Evolutionary conservation across 768 basidiomycete species (phyloP).

Genomic region (Imleria badia): DNA sequence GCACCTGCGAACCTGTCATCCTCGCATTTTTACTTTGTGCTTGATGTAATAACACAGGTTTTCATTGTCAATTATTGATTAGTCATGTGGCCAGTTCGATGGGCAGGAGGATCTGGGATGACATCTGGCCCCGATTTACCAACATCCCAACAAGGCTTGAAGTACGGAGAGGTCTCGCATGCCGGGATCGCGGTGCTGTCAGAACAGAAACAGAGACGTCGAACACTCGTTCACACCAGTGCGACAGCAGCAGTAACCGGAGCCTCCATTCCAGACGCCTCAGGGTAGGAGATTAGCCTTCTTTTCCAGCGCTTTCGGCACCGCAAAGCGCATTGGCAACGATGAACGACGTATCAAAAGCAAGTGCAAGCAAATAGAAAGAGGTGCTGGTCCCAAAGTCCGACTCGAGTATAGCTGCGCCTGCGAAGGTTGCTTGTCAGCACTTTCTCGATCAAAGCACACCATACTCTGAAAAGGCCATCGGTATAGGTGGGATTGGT

Average conservation of each 20-base stretch:
- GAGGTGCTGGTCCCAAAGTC: too few species aligned
- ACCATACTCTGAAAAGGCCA: too few species aligned
- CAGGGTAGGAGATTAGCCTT: slow-evolving; percentile 80
- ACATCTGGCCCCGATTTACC: slow-evolving; percentile 87
- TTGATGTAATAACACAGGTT: slow-evolving; percentile 74
- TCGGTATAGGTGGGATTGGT: too few species aligned
- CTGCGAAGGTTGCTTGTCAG: too few species aligned
- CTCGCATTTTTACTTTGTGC: slow-evolving; percentile 94
- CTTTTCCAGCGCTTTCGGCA: slow-evolving; percentile 77
- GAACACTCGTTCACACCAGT: slow-evolving; percentile 77
- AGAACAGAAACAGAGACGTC: slow-evolving; percentile 70
- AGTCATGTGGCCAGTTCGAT: slow-evolving; percentile 80
- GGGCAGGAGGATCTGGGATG: slow-evolving; percentile 82
- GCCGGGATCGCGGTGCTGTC: slow-evolving; percentile 48
- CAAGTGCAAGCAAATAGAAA: too few species aligned
- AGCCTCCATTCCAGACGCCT: slow-evolving; percentile 67
- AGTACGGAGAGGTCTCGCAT: slow-evolving; percentile 65
- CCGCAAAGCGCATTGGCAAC: slow-evolving; percentile 57
- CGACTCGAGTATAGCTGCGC: too few species aligned
- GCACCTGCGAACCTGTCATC: slow-evolving; percentile 84
- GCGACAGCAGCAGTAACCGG: slow-evolving; percentile 64
- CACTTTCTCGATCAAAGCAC: too few species aligned
- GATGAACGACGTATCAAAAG: too few species aligned
- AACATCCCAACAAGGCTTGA: slow-evolving; percentile 59
- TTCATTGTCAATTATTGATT: slow-evolving; percentile 74